Evolutionary conservation across 1,139 yeast genomes (phyloP), one percentile per base, ranked within the genome.

Genomic region (Meyerozyma sp.): DNA sequence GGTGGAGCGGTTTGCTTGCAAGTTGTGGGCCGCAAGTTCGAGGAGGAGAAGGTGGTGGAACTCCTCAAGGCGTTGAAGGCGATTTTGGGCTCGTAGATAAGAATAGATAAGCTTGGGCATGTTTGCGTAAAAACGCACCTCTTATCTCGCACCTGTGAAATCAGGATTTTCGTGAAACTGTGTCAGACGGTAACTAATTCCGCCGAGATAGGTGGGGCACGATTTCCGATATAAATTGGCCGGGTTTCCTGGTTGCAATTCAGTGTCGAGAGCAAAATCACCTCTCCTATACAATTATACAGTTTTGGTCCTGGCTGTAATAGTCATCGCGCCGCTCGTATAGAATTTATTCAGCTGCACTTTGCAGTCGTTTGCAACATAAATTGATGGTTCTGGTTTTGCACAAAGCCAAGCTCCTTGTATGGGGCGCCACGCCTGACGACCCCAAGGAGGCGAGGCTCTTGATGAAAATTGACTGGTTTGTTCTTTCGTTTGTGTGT

Each of bases 1-100:
- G 83, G 84, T 0, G 78, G 83, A 52, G 88, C 89, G 1, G 84
- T 82, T 8, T 78, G 83, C 18, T 69, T 82, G 21, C 90, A 84
- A 62, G 65, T 84, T 5, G 76, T 82, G 9, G 79, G 84, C 6
- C 70, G 69, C 46, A 68, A 81, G 43, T 70, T 74, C 42, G 77
- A 79, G 52, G 91, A 84, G 52, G 91, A 84, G 57, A 79, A 77
- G 53, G 81, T 76, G 25, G 14, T 34, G 16, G 37, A 29, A 5
- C 18, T 34, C 9, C 8, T 34, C 4, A 34, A 34, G 37, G 26
- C 25, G 11, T 18, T 34, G 26, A n/a, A 3, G 4, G 14, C 18
- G 37, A 20, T 34, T 11, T 8, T 34, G 14, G 35, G 5, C 7
- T 27, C 29, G 13, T 27, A 27, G 29, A 27, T 27, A 27, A 27